phyloP scores from a whole-genome alignment of 768 basidiomycete species.

The Boletus rufocinnamomeus region DNA sequence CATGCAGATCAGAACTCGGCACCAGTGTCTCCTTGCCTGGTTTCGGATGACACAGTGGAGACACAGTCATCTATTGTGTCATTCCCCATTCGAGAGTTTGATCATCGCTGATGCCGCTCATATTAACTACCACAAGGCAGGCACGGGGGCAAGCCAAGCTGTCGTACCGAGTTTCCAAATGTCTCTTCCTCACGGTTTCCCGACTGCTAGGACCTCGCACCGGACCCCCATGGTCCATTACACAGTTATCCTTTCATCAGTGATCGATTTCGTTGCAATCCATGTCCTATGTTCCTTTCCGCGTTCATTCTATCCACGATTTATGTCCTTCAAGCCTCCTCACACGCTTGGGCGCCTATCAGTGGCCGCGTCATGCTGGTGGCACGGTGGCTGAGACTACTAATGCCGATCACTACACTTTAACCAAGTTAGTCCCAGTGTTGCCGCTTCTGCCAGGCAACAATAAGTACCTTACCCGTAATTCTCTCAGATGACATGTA shows the following conservation, averaged over 20 bases:
- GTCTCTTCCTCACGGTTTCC: neutral
- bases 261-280: neutral
- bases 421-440: conserved; percentile 3
- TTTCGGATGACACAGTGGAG: too few relatives aligned
- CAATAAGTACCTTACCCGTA: too few relatives aligned
- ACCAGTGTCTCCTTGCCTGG: neutral
- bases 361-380: neutral
- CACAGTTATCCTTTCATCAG: neutral
- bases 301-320: neutral
- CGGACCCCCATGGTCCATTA: neutral
- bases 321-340: neutral
- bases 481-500: neutral
- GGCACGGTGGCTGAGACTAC: neutral
- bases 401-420: neutral
- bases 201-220: neutral
- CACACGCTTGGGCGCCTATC: neutral
- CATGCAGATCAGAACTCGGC: neutral
- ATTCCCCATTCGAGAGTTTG: neutral
- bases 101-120: conserved; percentile 3
- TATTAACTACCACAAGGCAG: neutral
- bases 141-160: neutral
- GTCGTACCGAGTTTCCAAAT: neutral
- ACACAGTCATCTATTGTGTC: neutral
- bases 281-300: neutral
- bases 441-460: neutral